Conservation (phyloP, 2,329 filamentous ascomycete genomes). For the Escovopsis weberi region DNA sequence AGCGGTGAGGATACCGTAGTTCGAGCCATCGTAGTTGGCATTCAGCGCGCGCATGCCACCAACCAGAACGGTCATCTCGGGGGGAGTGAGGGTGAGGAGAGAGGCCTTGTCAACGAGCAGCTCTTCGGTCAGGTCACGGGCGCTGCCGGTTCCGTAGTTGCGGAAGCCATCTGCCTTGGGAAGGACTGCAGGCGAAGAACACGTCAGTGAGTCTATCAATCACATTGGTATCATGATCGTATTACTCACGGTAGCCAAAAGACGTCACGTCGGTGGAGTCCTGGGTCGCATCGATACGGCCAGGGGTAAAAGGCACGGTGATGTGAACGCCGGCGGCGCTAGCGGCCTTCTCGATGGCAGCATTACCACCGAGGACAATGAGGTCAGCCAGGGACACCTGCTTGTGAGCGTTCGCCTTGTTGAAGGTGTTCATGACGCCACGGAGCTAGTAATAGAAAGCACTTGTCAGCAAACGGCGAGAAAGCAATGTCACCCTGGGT, state of each 20-base stretch:
- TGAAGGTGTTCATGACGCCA: conserved; percentile 49
- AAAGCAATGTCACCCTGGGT: not conserved
- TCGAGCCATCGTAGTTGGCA: conserved; percentile 56
- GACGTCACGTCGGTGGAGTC: conserved; percentile 55
- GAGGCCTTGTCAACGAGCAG: conserved; percentile 57
- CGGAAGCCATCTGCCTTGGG: conserved; percentile 60
- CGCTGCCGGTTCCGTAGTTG: conserved; percentile 53
- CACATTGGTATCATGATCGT: no score
- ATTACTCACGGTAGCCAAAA: conserved; percentile 33
- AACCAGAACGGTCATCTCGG: conserved; percentile 54
- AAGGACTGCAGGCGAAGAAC: conserved; percentile 29
- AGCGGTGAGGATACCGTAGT: conserved; percentile 51
- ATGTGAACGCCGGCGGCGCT: conserved; percentile 27
- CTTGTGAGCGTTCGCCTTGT: conserved; percentile 36
- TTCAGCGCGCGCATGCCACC: conserved; percentile 57
- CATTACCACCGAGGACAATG: conserved; percentile 55
- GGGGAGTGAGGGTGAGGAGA: conserved; percentile 53
- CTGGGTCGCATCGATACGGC: conserved; percentile 54
- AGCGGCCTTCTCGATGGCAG: conserved; percentile 58
- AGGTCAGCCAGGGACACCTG: conserved; percentile 62
- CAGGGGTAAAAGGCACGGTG: conserved; percentile 57
- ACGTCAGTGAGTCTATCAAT: not conserved
- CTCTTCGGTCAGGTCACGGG: conserved; percentile 49
- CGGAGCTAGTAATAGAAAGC: conserved; percentile 1
- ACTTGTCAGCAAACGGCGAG: no score